These are phyloP conservation scores for Lasiodiplodia hormozganensis DNA, from an alignment of 2,329 filamentous ascomycete species.

Conservation along the genomic window DNA sequence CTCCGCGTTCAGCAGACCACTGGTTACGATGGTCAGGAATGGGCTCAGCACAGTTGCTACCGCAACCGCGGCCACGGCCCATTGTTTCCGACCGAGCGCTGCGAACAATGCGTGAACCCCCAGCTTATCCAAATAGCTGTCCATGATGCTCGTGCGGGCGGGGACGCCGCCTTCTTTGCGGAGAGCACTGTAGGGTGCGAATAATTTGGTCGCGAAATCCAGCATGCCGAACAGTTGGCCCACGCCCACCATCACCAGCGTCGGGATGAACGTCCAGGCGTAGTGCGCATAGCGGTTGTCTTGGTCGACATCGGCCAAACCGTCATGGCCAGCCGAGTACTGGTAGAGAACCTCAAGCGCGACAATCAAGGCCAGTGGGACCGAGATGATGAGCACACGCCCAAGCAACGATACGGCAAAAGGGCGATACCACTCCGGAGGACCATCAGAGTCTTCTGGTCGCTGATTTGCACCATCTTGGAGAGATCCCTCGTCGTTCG, in stretches of 20 bases:
- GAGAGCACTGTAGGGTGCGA: background rate
- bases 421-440: background rate
- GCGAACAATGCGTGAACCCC: background rate
- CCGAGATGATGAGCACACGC: background rate
- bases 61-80: background rate
- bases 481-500: background rate
- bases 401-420: background rate
- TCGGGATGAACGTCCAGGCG: constrained; percentile 2
- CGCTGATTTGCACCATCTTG: no score
- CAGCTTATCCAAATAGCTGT: background rate
- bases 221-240: constrained; percentile 4
- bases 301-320: background rate
- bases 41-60: background rate
- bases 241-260: background rate
- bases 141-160: background rate
- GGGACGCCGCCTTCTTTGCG: background rate
- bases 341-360: background rate
- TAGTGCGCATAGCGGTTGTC: background rate
- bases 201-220: background rate
- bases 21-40: constrained; percentile 3
- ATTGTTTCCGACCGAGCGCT: background rate
- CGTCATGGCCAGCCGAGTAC: background rate
- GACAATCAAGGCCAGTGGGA: background rate
- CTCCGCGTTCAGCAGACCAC: background rate
- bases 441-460: background rate